These are phyloP conservation scores for Amanita rubescens DNA, from an alignment of 768 basidiomycete genomes.

Conservation along the genomic window DNA sequence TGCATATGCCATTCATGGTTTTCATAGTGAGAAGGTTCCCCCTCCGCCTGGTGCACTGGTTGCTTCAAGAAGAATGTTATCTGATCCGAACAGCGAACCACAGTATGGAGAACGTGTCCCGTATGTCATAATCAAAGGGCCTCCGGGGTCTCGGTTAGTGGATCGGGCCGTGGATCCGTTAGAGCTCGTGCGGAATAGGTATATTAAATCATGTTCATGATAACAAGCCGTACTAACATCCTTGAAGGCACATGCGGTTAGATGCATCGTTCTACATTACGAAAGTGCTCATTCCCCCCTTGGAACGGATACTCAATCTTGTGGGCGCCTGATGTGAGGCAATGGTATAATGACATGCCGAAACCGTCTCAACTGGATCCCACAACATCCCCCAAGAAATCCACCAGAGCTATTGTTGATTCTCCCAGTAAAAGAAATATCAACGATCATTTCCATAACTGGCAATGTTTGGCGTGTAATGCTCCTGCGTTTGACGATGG, in stretches of 20 bases:
- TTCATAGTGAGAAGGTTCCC: slow-evolving; percentile 62
- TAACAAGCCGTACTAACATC: neutral
- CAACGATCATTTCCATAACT: slow-evolving; percentile 67
- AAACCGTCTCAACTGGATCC: slow-evolving; percentile 34
- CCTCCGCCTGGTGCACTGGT: slow-evolving; percentile 93
- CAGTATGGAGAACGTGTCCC: slow-evolving; percentile 93
- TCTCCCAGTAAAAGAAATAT: slow-evolving; percentile 43
- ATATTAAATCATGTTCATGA: slow-evolving; percentile 1
- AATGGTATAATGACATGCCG: slow-evolving; percentile 89
- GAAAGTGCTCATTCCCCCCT: slow-evolving; percentile 77
- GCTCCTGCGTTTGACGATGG: slow-evolving; percentile 28
- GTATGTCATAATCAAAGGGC: slow-evolving; percentile 74
- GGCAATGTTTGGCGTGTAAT: slow-evolving; percentile 66
- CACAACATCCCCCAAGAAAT: slow-evolving; percentile 3
- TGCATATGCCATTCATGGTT: neutral
- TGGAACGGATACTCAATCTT: slow-evolving; percentile 87
- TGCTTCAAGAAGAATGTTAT: slow-evolving; percentile 63
- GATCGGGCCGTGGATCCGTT: slow-evolving; percentile 72
- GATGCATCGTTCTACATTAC: slow-evolving; percentile 88
- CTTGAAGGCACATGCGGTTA: slow-evolving; percentile 55
- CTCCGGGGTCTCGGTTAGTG: slow-evolving; percentile 56
- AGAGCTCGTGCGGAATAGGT: slow-evolving; percentile 63
- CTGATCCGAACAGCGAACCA: slow-evolving; percentile 76
- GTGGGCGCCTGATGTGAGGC: slow-evolving; percentile 80
- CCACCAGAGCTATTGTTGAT: slow-evolving; percentile 23